phyloP scores from a whole-genome alignment of 2,329 filamentous ascomycete genomes.

The Sporothrix euskadiensis region DNA sequence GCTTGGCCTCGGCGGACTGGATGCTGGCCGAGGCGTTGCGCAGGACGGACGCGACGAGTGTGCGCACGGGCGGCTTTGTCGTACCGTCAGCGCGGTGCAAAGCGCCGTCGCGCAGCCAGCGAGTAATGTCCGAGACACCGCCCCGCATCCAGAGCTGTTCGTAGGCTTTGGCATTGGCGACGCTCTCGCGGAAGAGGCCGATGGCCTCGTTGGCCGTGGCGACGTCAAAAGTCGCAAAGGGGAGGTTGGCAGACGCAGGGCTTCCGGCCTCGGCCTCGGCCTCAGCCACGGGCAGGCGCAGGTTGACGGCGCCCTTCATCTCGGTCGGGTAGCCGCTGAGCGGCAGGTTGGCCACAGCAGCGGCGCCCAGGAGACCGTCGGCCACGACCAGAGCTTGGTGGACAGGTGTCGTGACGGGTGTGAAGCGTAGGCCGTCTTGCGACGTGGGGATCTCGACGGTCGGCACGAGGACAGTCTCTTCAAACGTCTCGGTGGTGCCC shows the following conservation, averaged over 20 bases:
- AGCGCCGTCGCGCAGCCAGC: conserved; percentile 63
- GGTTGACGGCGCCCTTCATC: conserved; percentile 59
- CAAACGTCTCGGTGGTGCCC: conserved; percentile 46
- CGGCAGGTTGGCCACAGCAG: conserved; percentile 51
- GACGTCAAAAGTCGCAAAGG: conserved; percentile 63
- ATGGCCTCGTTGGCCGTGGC: conserved; percentile 64
- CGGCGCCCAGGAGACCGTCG: conserved; percentile 68
- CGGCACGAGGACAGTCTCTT: conserved; percentile 73
- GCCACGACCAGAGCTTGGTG: conserved; percentile 77
- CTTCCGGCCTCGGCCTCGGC: conserved; percentile 36
- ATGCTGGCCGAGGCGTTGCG: conserved; percentile 55
- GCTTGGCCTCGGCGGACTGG: conserved; percentile 49
- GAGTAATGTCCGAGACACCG: conserved; percentile 62
- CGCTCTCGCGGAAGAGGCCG: conserved; percentile 65
- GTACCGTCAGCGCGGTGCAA: conserved; percentile 43
- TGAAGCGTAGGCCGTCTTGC: conserved; percentile 52
- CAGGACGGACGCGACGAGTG: conserved; percentile 68
- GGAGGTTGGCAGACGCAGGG: conserved; percentile 37
- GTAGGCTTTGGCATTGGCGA: conserved; percentile 69
- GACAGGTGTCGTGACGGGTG: conserved; percentile 75
- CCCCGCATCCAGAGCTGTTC: conserved; percentile 74
- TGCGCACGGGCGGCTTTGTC: conserved; percentile 66
- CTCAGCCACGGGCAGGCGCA: conserved; percentile 45
- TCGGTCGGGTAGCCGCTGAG: conserved; percentile 43
- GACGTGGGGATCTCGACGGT: conserved; percentile 68